Evolutionary conservation across 2,329 filamentous ascomycete genomes (phyloP).

Genomic region (Epichloe gansuensis): DNA sequence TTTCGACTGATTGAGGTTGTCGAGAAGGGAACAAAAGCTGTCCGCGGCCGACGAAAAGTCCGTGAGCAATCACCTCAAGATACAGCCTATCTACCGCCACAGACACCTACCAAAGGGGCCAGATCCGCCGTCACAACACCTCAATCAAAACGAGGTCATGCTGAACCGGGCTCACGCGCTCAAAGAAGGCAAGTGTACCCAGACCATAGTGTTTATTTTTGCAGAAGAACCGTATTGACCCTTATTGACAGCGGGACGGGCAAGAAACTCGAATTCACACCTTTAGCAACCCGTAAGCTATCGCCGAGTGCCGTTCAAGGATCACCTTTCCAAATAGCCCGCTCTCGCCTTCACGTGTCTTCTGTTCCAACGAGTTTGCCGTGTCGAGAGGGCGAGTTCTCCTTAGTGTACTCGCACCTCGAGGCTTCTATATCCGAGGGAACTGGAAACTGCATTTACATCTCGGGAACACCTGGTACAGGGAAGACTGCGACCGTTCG

Average conservation of each 20-base stretch:
- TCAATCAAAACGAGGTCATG: constrained; percentile 17
- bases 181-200: constrained; percentile 16
- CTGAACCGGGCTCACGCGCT: constrained; percentile 20
- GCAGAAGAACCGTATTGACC: constrained; percentile 29
- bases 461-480: constrained; percentile 94
- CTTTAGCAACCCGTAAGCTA: constrained; percentile 75
- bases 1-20: constrained; percentile 53
- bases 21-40: constrained; percentile 59
- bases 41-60: constrained; percentile 23
- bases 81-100: constrained; percentile 20
- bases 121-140: constrained; percentile 18
- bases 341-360: constrained; percentile 82
- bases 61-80: constrained; percentile 21
- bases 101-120: constrained; percentile 25
- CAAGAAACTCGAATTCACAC: constrained; percentile 88
- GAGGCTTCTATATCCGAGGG: constrained; percentile 90
- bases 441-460: constrained; percentile 93
- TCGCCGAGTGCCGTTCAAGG: constrained; percentile 61
- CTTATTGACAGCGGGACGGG: constrained; percentile 25
- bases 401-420: constrained; percentile 82
- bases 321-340: constrained; percentile 84
- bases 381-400: constrained; percentile 85
- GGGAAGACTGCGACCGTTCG: constrained; percentile 96
- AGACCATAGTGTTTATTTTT: not conserved
- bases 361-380: constrained; percentile 81